Conservation (phyloP, 768 basidiomycete species). For the Lanmaoa pseudosensibilis region DNA sequence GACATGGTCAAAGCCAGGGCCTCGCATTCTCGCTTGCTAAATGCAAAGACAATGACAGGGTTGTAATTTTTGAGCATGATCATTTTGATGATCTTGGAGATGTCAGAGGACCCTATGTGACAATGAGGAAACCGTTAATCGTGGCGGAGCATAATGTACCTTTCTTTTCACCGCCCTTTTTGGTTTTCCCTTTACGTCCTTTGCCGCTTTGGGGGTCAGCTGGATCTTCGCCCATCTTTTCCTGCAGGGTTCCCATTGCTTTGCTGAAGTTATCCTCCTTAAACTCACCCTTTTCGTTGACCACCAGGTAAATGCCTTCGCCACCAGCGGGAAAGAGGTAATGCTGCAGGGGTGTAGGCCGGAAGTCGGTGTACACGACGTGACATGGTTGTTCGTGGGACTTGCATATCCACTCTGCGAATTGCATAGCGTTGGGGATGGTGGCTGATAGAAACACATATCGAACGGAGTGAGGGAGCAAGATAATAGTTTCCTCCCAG, state of each 20-base stretch:
- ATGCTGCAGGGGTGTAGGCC: constrained; percentile 96
- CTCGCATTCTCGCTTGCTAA: constrained; percentile 98
- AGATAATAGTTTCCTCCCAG: constrained; percentile 98
- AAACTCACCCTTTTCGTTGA: constrained; percentile 98
- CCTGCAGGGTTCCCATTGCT: constrained; percentile 93
- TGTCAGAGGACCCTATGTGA: constrained; percentile 78
- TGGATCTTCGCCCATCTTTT: constrained; percentile 84
- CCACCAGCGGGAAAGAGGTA: constrained; percentile 97
- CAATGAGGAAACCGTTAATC: constrained; percentile 2
- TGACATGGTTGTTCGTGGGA: constrained; percentile 98
- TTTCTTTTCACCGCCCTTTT: constrained; percentile 91
- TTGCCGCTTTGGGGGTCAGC: constrained; percentile 83
- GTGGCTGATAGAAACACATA: constrained; percentile 99
- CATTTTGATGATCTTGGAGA: constrained; percentile 97
- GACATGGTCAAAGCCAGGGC: constrained; percentile 85
- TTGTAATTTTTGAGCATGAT: constrained; percentile 98
- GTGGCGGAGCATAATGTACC: constrained; percentile 42
- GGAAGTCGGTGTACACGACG: constrained; percentile 98
- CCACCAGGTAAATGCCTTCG: constrained; percentile 95
- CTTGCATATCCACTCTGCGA: constrained; percentile 98
- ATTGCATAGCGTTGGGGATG: constrained; percentile 99
- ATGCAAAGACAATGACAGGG: constrained; percentile 97
- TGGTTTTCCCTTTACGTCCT: constrained; percentile 88
- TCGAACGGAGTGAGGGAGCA: constrained; percentile 92
- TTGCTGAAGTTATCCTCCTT: constrained; percentile 97